Base-by-base conservation (phyloP, 768 basidiomycete species). In the Strobilomyces confusus region DNA sequence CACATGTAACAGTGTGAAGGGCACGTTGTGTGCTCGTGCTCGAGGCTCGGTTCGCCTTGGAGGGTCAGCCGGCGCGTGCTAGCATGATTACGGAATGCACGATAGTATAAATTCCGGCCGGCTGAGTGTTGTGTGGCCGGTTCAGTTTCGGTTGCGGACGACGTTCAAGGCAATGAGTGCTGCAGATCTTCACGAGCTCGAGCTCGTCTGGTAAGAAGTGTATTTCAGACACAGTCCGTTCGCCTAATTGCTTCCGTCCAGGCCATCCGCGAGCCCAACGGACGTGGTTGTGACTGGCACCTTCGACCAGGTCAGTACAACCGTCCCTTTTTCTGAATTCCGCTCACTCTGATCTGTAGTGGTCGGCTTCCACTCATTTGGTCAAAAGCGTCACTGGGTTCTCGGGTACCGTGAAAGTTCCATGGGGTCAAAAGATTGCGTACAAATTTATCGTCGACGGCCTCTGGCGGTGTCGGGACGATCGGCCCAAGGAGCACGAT, bases 361-460 rank as follows among this genome's bases (percentile, higher is more conserved):
- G 86, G 86, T 75, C 82, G 25, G 69, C 72, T 53, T 82, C 84
- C 34, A 69, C 78, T 43, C 76, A 69, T 53, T 80, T 89, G 55
- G 70, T 72, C 23, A 84, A 77, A 64, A 75, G 73, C 19, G 69
- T 75, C 17, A 63, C 70, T 26, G 84, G 83, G 5, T 92, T 89
- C 68, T 71, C 74, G 49, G 81, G 77, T 20, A 74, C 69, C 5
- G 71, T 80, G 22, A 63, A 70, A 45, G 72, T 90, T 29, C 84
- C 86, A 1, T 89, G 80, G 80, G 80, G 75, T 44, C 64, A 79
- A 46, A 85, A 81, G 61, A 72, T 88, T 52, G 62, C 73, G 8
- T 92, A 87, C 80, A 92, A 92, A 70, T 92, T 82, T 65, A 74
- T 91, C 65, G 88, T 92, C 49, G 90, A 92, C 64, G 84, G 83